Conservation (phyloP, 352 stramenopile species). For the Elongisporangium undulatum region DNA sequence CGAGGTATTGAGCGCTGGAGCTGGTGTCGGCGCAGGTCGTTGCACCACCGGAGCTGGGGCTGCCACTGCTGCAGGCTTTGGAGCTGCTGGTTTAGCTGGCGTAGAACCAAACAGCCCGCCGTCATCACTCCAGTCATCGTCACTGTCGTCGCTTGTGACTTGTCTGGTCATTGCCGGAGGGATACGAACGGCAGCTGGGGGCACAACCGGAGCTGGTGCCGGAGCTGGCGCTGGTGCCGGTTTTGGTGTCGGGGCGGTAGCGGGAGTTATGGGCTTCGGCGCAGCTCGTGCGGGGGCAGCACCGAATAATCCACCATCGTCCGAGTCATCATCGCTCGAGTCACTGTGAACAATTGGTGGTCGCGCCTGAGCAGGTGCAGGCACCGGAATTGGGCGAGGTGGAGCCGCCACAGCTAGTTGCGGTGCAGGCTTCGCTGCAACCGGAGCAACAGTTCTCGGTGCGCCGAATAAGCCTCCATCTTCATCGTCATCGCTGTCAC, state of each 20-base stretch:
- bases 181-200: slow-evolving; percentile 12
- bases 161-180: slow-evolving; percentile 36
- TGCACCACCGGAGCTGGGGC: slow-evolving; percentile 9
- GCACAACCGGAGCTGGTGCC: slow-evolving; percentile 5
- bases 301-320: slow-evolving; percentile 56
- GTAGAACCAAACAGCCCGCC: slow-evolving; percentile 46
- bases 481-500: slow-evolving; percentile 19
- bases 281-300: slow-evolving; percentile 14
- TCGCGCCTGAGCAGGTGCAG: slow-evolving; percentile 15
- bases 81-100: slow-evolving; percentile 19
- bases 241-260: slow-evolving; percentile 1
- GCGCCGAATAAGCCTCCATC: slow-evolving; percentile 30
- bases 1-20: slow-evolving; percentile 8
- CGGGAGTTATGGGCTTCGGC: slow-evolving; percentile 5
- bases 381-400: slow-evolving; percentile 3
- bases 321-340: slow-evolving; percentile 57
- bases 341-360: slow-evolving; percentile 35
- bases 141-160: slow-evolving; percentile 43
- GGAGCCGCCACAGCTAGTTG: slow-evolving; percentile 1
- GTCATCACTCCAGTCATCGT: slow-evolving; percentile 65
- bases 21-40: slow-evolving; percentile 6
- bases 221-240: slow-evolving; percentile 6
- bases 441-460: slow-evolving; percentile 7
- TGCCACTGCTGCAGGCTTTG: slow-evolving; percentile 5
- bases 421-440: neutral